These are phyloP conservation scores for Sarocladium strictum DNA, from an alignment of 2,329 filamentous ascomycete genomes.

Conservation along the genomic window DNA sequence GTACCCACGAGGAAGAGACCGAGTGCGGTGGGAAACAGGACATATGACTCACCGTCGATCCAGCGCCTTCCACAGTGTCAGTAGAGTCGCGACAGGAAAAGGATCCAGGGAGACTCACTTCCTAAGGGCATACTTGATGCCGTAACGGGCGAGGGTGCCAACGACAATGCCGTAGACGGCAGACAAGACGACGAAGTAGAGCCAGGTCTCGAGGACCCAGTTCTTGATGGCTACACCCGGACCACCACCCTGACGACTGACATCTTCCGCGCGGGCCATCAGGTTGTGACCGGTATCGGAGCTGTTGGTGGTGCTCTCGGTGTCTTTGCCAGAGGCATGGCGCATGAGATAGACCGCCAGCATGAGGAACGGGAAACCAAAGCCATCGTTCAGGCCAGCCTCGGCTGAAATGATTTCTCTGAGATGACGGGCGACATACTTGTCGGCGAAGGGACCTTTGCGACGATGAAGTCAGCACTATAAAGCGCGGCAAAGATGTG, in stretches of 20 bases:
- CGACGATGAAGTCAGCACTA: not conserved
- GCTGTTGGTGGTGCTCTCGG: not conserved
- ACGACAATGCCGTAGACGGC: constrained; percentile 45
- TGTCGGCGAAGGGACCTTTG: constrained; percentile 44
- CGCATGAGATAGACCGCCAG: constrained; percentile 51
- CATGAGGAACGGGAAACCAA: constrained; percentile 56
- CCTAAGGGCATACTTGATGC: constrained; percentile 36
- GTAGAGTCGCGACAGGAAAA: not conserved
- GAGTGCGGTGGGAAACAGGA: constrained; percentile 45
- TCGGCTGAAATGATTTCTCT: constrained; percentile 58
- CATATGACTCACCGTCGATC: constrained; percentile 50
- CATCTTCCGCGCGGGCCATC: constrained; percentile 23
- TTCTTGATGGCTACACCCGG: constrained; percentile 44
- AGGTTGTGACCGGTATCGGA: constrained; percentile 3
- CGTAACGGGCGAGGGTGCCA: constrained; percentile 42
- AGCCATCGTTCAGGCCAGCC: constrained; percentile 56
- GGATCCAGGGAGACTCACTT: constrained; percentile 16
- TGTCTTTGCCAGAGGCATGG: constrained; percentile 33
- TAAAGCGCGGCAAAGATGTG: not conserved
- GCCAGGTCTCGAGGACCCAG: constrained; percentile 54
- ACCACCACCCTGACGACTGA: constrained; percentile 47
- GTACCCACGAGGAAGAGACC: constrained; percentile 53
- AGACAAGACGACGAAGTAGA: constrained; percentile 52
- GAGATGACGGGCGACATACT: constrained; percentile 50
- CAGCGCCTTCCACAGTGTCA: constrained; percentile 25